Evolutionary conservation across 169 alveolate genomes (phyloP).

Genomic region (Cryptosporidium viatorum): DNA sequence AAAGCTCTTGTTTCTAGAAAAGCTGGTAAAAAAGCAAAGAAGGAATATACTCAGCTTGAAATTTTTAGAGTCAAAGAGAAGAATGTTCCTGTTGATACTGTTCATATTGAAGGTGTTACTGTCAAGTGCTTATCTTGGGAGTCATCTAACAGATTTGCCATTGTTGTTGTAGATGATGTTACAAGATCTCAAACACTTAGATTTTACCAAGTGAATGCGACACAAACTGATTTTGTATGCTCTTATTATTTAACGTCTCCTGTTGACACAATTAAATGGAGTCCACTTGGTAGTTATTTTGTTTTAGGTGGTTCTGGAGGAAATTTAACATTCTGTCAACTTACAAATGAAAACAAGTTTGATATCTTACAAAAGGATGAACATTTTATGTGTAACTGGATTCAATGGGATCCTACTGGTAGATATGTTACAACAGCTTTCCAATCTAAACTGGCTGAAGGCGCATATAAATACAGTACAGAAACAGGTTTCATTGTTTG

Average conservation of each 20-base stretch:
- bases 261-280: constrained; percentile 82
- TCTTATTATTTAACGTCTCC: constrained; percentile 47
- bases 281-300: constrained; percentile 90
- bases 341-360: constrained; percentile 86
- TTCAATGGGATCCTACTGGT: constrained; percentile 90
- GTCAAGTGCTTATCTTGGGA: constrained; percentile 91
- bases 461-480: constrained; percentile 80
- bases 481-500: constrained; percentile 88
- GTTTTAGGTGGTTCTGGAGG: constrained; percentile 90
- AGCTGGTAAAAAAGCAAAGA: constrained; percentile 89
- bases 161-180: constrained; percentile 88
- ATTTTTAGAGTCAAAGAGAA: constrained; percentile 88
- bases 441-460: constrained; percentile 78
- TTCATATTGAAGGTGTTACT: constrained; percentile 89
- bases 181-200: constrained; percentile 87
- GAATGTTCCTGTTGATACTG: constrained; percentile 90
- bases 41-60: constrained; percentile 87
- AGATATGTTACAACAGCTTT: constrained; percentile 85
- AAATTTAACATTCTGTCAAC: constrained; percentile 84
- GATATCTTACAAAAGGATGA: constrained; percentile 90
- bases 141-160: constrained; percentile 87
- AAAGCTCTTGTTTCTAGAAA: constrained; percentile 87
- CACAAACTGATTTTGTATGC: constrained; percentile 75
- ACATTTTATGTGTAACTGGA: constrained; percentile 86
- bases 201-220: constrained; percentile 87